Evolutionary conservation across 1,284 basidiomycete genomes (phyloP).

Genomic region (Cryptococcus jaspeensis): DNA sequence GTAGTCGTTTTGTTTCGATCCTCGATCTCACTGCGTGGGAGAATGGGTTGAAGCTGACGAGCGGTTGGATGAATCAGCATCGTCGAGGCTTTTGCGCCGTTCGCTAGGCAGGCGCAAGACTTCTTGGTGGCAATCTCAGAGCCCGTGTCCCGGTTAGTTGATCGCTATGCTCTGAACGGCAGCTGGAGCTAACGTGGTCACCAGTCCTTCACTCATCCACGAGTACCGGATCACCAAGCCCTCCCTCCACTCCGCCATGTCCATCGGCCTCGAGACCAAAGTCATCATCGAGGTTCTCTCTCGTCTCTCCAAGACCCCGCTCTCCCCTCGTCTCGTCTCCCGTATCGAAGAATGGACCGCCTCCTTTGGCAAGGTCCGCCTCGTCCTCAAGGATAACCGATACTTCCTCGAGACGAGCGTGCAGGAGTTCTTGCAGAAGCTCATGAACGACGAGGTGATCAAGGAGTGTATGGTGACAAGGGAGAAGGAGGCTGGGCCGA

Average conservation of each 20-base stretch:
- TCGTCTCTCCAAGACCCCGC: constrained; percentile 85
- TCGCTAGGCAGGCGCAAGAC: constrained; percentile 97
- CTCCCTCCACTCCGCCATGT: constrained; percentile 96
- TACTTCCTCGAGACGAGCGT: constrained; percentile 93
- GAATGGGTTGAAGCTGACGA: too few relatives aligned
- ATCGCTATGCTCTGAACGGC: neutral
- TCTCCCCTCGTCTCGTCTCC: constrained; percentile 74
- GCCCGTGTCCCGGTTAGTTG: constrained; percentile 89
- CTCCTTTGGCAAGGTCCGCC: constrained; percentile 94
- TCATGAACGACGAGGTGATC: constrained; percentile 82
- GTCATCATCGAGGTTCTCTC: constrained; percentile 97
- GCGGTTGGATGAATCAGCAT: constrained; percentile 55
- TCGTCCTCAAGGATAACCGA: constrained; percentile 94
- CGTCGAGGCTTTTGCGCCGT: constrained; percentile 91
- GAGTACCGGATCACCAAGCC: constrained; percentile 99
- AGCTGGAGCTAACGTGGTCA: neutral
- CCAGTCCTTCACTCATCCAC: constrained; percentile 92
- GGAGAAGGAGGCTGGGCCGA: constrained; percentile 44
- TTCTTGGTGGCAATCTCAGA: constrained; percentile 98
- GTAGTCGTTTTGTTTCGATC: constrained; percentile 7
- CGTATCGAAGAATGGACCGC: constrained; percentile 88
- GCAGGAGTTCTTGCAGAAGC: constrained; percentile 80
- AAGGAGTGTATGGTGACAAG: constrained; percentile 40
- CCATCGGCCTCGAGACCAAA: constrained; percentile 94
- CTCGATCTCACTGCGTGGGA: neutral